Base-by-base conservation (phyloP, 2,329 filamentous ascomycete species). In the Hirsutella thompsonii region DNA sequence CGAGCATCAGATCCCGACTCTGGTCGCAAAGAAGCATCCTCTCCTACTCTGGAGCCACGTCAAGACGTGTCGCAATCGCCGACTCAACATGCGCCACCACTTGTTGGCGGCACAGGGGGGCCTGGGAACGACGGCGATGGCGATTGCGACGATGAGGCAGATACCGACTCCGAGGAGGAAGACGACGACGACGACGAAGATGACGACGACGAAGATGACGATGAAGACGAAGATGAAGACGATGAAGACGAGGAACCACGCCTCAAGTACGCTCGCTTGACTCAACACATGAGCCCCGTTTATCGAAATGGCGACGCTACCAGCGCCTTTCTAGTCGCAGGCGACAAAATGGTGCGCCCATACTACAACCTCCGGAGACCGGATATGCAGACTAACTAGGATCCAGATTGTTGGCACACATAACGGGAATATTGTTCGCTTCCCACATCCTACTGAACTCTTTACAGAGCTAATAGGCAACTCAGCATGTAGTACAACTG, bases 261-360 rank as follows among this genome's bases (percentile, higher is more conserved):
- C 55, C 75, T 98, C 52, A 98, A 98, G 63, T 95, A 95, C 59
- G 83, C 82, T 39, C 82, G 87, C 38, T 65, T 96, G 50, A 96
- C 92, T 8, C 81, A 80, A 45, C 81, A 82, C 53, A 66, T 98
- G 46, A 78, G 74, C 20, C 69, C 82, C 35, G 76, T 95, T 28
- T 98, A 98, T 65, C 81, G 88, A 44, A 94, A 94, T 65, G 89
- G 87, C 51, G 92, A 98, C 72, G 86, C 88, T 51, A 95, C 90
- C 20, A 95, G 89, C 61, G 70, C 85, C 8, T 94, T 94, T 58
- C 66, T 93, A 38, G 86, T 94, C 38, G 84, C 84, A 33, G 90
- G 90, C 40, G 90, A 98, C 68, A 96, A 96, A 68, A 94, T 96
- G 90, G 86, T 90, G 70, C 53, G 68, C 23, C 13, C 23, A 20